Percentiles rank a stretch among this genome's conserved stretches.
These are phyloP conservation scores for Bipolaris bicolor DNA, from an alignment of 2,329 filamentous ascomycete genomes.

Conservation along the genomic window DNA sequence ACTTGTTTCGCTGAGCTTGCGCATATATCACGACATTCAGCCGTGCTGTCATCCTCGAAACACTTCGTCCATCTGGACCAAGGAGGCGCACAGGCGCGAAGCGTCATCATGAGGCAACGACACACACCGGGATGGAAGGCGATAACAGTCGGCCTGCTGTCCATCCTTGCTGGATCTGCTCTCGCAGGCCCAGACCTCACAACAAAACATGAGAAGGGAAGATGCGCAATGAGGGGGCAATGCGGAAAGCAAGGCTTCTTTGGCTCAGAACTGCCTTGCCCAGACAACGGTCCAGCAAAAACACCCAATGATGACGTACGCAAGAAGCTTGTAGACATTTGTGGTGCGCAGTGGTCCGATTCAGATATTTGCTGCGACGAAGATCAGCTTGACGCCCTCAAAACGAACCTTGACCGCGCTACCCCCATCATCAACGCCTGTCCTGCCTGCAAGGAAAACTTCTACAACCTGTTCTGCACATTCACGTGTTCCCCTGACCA, in stretches of 20 bases:
- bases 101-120: constrained; percentile 28
- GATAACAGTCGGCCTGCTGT: constrained; percentile 36
- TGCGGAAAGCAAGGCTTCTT: constrained; percentile 93
- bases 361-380: constrained; percentile 83
- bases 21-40: background rate
- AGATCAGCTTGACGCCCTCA: constrained; percentile 81
- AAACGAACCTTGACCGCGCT: constrained; percentile 83
- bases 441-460: constrained; percentile 96
- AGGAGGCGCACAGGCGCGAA: constrained; percentile 22
- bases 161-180: constrained; percentile 35
- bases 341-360: constrained; percentile 83
- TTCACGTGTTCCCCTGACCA: constrained; percentile 98
- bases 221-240: constrained; percentile 88
- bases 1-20: background rate
- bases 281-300: constrained; percentile 84
- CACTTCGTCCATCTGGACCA: background rate
- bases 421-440: constrained; percentile 90
- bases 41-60: background rate
- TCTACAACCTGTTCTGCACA: constrained; percentile 97
- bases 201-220: constrained; percentile 77
- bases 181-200: constrained; percentile 44
- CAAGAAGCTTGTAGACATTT: constrained; percentile 80
- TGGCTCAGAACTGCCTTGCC: constrained; percentile 85
- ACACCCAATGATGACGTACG: constrained; percentile 74
- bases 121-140: constrained; percentile 32